Evolutionary conservation across 2,329 filamentous ascomycete species (phyloP), one percentile per base, ranked within the genome.

Genomic region (Fusarium palustre): DNA sequence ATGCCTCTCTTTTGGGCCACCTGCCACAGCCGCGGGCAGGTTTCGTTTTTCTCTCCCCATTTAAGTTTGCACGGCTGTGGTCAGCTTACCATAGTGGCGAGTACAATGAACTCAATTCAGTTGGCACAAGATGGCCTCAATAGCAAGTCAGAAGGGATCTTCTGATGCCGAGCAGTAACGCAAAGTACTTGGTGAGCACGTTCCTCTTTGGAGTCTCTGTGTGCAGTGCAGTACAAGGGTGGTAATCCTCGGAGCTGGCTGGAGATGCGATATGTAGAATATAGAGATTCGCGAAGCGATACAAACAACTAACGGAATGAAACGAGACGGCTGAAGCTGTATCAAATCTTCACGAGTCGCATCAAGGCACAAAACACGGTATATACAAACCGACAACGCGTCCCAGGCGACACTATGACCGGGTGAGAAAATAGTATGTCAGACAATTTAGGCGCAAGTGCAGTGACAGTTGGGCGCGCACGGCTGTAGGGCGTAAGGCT

Each of bases 1-100:
- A 66, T 79, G 79, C 67, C 76, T 74, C 64, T 80, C 78, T 62
- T 80, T 80, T 55, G 78, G 68, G 55, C 79, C 77, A 56, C 75
- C 74, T 52, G 68, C 72, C 53, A 75, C 74, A 55, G 73, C 69
- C 55, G 73, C 71, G 55, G 75, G 75, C 64, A 76, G 58, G 65
- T 71, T 76, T 72, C 78, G 74, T 68, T 78, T 81, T 71, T 75
- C 75, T 73, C 75, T 78, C 62, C 74, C 80, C 80, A 81, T 81
- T 68, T 52, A 52, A 28, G 48, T 52, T 74, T 68, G 65, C 42
- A 62, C 60, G 59, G 55, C 64, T 65, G 53, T 71, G 56, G 66
- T 74, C 63, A 73, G 70, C 73, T 75, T 75, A 75, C 66, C 74
- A 75, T 75, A 69, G 55, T 75, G 70, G 54, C 69, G 45, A 55